Evolutionary conservation across 805 yeast species (phyloP).

Genomic region (Saccharomycopsis amapae): DNA sequence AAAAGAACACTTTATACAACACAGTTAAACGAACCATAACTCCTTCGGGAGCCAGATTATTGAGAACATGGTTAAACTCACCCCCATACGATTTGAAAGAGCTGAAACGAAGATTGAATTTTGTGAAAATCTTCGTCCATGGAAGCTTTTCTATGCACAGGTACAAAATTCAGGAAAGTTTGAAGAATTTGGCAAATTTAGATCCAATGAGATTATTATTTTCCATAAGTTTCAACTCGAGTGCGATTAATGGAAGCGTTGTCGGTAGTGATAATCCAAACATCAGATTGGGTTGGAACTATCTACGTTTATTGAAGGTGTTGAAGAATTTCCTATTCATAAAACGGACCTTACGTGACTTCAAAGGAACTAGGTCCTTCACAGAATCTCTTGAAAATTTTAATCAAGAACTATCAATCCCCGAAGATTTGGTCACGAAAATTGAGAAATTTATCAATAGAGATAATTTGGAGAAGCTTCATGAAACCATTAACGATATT

Average conservation of each 20-base stretch:
- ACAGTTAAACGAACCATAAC: constrained; percentile 71
- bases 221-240: constrained; percentile 19
- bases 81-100: constrained; percentile 60
- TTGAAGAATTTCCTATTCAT: constrained; percentile 58
- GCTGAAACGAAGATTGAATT: constrained; percentile 47
- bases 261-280: constrained; percentile 26
- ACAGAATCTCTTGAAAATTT: constrained; percentile 20
- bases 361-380: constrained; percentile 21
- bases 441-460: constrained; percentile 39
- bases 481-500: constrained; percentile 17
- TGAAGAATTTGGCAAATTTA: constrained; percentile 29
- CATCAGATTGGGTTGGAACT: constrained; percentile 28
- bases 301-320: constrained; percentile 9
- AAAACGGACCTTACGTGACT: constrained; percentile 71
- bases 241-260: background rate
- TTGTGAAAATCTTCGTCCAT: constrained; percentile 38
- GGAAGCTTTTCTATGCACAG: constrained; percentile 29
- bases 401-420: constrained; percentile 30
- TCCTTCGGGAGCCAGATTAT: constrained; percentile 70
- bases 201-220: constrained; percentile 59
- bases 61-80: constrained; percentile 74
- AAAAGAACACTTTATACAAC: constrained; percentile 65
- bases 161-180: background rate
- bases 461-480: constrained; percentile 26
- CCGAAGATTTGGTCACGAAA: constrained; percentile 34